Evolutionary conservation across 306 rosid species (phyloP).

Genomic region (Neltuma alba): DNA sequence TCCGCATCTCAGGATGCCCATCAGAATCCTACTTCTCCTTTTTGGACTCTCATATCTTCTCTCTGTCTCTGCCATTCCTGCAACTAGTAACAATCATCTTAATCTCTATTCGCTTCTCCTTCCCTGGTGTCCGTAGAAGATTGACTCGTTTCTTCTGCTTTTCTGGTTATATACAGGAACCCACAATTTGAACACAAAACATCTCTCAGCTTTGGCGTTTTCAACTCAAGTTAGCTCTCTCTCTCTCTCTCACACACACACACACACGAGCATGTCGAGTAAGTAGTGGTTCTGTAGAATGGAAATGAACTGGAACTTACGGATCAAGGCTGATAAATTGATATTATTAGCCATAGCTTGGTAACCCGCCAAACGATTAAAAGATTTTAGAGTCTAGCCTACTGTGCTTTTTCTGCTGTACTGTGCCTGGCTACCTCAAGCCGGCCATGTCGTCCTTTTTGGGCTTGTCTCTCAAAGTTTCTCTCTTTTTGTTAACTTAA

Average conservation of each 20-base stretch:
- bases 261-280: background rate
- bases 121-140: background rate
- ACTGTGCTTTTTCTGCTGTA: too few species aligned
- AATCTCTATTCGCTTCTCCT: background rate
- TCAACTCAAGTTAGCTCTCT: too few species aligned
- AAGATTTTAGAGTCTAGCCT: too few species aligned
- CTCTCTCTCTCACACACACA: background rate
- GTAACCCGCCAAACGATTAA: too few species aligned
- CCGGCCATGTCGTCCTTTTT: too few species aligned
- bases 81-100: constrained; percentile 34
- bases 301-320: background rate
- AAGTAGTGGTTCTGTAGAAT: background rate
- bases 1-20: constrained; percentile 27
- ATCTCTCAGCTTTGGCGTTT: constrained; percentile 25
- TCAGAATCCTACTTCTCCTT: constrained; percentile 27
- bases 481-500: background rate
- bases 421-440: too few species aligned
- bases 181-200: constrained; percentile 19
- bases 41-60: constrained; percentile 37
- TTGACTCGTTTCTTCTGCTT: constrained; percentile 13
- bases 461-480: background rate
- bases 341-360: too few species aligned
- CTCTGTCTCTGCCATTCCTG: constrained; percentile 39
- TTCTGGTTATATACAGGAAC: constrained; percentile 28
- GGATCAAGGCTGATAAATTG: background rate